Evolutionary conservation across 768 basidiomycete genomes (phyloP), one percentile per base, ranked within the genome.

Genomic region (Boletus tomentosulus): DNA sequence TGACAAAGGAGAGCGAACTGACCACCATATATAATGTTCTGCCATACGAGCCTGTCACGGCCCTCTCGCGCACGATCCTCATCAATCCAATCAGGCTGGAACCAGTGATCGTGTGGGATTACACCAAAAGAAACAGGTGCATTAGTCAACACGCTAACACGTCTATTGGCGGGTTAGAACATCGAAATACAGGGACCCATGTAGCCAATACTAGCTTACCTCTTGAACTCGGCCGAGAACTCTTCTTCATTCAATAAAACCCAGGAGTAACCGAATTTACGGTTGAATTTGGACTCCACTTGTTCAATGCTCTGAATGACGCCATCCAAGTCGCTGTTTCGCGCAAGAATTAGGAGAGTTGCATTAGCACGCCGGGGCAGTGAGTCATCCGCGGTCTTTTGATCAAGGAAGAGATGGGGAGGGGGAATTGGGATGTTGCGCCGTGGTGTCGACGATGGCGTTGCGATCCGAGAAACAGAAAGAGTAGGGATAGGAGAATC

Each of bases 41-140:
- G 68, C 35, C 56, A 59, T 4, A 69, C 74, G 78, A 90, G 79
- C 51, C 75, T 74, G 38, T 78, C 70, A 33, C 86, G 72, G 12
- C 75, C 77, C 16, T 74, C 73, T 2, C 66, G 69, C 1, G 87
- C 89, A 42, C 75, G 74, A 11, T 77, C 75, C 60, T 89, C 86
- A 58, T 91, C 86, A 44, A 91, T 82, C 81, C 79, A 87, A 33
- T 77, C 76, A 0, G 88, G 88, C 64, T 89, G 88, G 56, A 73
- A 71, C 88, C 88, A 90, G 49, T 87, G 77, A 3, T 82, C 76
- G 24, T 66, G 67, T 16, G 84, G 80, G 25, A 91, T 81, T 2
- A 75, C 63, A 8, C 83, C 85, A 58, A 84, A 87, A 15, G 71
- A 64, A 31, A 81, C 72, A 4, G 74, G 71, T 3, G 76, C 70